Percentiles rank a stretch among this genome's conserved stretches.
These are phyloP conservation scores for Carex parvula DNA, from an alignment of 176 grass and related monocot genomes.

Conservation along the genomic window DNA sequence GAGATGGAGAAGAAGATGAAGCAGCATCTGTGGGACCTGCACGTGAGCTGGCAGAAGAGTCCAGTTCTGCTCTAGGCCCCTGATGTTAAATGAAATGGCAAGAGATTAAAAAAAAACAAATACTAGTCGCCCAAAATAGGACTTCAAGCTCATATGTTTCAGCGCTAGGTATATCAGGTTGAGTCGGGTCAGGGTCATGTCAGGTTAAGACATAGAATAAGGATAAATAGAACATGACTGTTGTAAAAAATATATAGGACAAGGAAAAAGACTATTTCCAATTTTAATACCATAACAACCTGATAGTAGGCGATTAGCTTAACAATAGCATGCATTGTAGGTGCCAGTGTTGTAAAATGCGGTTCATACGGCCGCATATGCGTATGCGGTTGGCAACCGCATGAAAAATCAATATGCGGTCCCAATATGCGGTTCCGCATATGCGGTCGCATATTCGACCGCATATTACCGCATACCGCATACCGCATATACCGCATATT, in stretches of 20 bases:
- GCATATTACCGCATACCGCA: too few species aligned
- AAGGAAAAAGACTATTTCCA: neutral
- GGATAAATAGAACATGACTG: neutral
- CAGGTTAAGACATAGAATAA: neutral
- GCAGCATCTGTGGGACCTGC: slow-evolving; percentile 53
- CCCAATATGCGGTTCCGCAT: too few species aligned
- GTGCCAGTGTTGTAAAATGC: too few species aligned
- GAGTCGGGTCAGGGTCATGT: neutral
- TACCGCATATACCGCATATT: too few species aligned
- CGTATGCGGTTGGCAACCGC: too few species aligned
- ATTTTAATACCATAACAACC: neutral
- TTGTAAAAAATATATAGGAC: neutral
- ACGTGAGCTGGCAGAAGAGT: slow-evolving; percentile 70
- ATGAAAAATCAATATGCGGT: too few species aligned
- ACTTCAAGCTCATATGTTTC: neutral
- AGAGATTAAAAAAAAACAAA: neutral
- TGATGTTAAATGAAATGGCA: slow-evolving; percentile 36
- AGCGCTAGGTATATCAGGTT: neutral
- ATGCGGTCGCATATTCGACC: too few species aligned
- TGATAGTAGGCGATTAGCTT: neutral
- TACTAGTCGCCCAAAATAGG: neutral
- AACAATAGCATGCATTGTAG: neutral
- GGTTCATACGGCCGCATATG: too few species aligned
- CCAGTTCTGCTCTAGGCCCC: slow-evolving; percentile 80
- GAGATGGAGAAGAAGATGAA: slow-evolving; percentile 47